phyloP scores from a whole-genome alignment of 2,329 filamentous ascomycete genomes.

The Hymenotorrendiella dingleyae region DNA sequence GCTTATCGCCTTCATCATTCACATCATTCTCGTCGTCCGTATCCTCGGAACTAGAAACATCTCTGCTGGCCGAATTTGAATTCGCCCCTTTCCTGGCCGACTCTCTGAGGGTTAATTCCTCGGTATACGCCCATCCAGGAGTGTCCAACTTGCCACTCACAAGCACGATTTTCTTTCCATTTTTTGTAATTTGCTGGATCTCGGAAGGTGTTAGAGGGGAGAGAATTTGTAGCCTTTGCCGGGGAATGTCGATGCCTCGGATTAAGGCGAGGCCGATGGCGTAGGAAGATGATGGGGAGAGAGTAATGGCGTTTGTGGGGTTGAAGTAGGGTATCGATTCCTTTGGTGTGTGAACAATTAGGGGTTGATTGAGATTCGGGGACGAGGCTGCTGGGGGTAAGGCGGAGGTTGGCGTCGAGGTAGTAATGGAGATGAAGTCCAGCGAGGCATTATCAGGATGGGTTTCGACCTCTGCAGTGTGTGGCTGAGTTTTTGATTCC shows the following conservation, averaged over 20 bases:
- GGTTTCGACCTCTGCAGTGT: neutral
- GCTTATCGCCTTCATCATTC: constrained; percentile 5
- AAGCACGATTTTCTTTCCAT: constrained; percentile 50
- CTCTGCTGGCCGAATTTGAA: no score
- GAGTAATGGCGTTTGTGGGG: constrained; percentile 44
- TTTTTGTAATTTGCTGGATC: constrained; percentile 36
- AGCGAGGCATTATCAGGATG: neutral
- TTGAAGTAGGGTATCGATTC: constrained; percentile 59
- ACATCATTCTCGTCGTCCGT: constrained; percentile 3
- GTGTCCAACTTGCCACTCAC: constrained; percentile 64
- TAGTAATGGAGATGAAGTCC: neutral
- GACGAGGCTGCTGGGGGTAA: constrained; percentile 4
- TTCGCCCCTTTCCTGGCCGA: constrained; percentile 14
- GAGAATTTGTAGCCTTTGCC: constrained; percentile 54
- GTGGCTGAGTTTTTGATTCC: neutral
- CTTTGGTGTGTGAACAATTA: constrained; percentile 36
- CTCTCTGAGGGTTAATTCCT: constrained; percentile 45
- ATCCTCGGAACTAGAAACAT: no score
- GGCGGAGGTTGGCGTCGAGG: neutral
- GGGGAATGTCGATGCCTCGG: constrained; percentile 57
- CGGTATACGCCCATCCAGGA: constrained; percentile 64
- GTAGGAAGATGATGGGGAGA: constrained; percentile 54
- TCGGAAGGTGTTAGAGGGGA: constrained; percentile 47
- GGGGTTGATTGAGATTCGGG: constrained; percentile 7
- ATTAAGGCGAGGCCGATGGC: constrained; percentile 62